phyloP scores from a whole-genome alignment of 2,329 filamentous ascomycete genomes.

The Xylaria arbuscula region DNA sequence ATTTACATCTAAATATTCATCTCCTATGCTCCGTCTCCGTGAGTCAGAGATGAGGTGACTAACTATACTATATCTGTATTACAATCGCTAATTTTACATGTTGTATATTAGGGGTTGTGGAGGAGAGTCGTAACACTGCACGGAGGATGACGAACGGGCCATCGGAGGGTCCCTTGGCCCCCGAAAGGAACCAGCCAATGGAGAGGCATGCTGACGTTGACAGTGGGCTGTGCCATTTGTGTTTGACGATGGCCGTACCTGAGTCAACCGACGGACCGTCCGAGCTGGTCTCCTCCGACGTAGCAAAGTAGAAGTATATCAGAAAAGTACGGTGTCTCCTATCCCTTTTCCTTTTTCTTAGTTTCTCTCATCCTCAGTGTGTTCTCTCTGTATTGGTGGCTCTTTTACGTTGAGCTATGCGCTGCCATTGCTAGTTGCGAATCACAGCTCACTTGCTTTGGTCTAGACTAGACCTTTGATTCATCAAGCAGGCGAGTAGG shows the following conservation, averaged over 20 bases:
- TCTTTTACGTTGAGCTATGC: too few relatives aligned
- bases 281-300: not conserved
- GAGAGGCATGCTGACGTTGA: not conserved
- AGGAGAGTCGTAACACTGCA: not conserved
- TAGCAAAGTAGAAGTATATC: not conserved
- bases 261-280: not conserved
- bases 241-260: not conserved
- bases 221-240: not conserved
- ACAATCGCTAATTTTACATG: not conserved
- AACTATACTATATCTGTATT: not conserved
- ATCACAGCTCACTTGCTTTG: not conserved
- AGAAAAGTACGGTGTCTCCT: not conserved
- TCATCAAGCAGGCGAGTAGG: constrained; percentile 2
- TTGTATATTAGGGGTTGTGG: too few relatives aligned
- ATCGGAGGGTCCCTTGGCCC: constrained; percentile 12
- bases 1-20: not conserved
- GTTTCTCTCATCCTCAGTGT: too few relatives aligned
- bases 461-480: not conserved
- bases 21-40: not conserved
- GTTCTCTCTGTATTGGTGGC: too few relatives aligned
- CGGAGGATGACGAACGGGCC: not conserved
- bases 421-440: not conserved
- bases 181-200: not conserved
- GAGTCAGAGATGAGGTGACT: not conserved
- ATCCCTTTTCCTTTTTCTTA: not conserved